Base-by-base conservation (phyloP, 208 protist genomes). In the Wallacemonas sp. region DNA sequence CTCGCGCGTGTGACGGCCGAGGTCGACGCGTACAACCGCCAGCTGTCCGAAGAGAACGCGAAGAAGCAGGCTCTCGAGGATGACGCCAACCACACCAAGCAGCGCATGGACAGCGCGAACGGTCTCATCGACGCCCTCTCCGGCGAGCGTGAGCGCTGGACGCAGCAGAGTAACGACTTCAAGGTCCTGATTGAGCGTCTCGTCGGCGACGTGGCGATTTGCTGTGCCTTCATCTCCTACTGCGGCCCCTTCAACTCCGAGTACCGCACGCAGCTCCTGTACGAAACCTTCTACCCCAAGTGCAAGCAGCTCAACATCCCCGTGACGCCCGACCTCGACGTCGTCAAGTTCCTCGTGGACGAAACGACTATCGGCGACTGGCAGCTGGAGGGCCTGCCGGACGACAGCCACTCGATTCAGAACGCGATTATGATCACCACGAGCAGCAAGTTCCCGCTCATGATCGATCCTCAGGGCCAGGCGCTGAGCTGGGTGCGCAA, bases 391-490 rank as follows among this genome's bases (percentile, higher is more conserved):
- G 97, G 97, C 17, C 83, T 99, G 27, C 98, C 98, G 41, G 97
- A 95, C 19, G 98, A 99, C 83, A 97, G 98, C 70, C 97, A 99
- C 76, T 99, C 98, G 17, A 90, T 99, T 16, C 97, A 99, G 85
- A 99, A 99, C 81, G 98, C 96, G 55, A 99, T 99, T 72, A 98
- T 99, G 85, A 97, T 99, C 67, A 99, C 97, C 32, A 92, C 92
- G 30, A 96, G 88, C 83, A 79, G 72, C 62, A 96, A 98, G 74
- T 99, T 93, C 75, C 97, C 98, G 55, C 83, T 99, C 26, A 90
- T 99, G 82, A 98, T 99, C 56, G 98, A 99, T 65, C 98, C 98
- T 27, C 98, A 99, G 78, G 97, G 96, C 26, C 98, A 99, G 88
- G 98, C 96, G 33, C 83, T 98, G 56, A 85, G 83, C 48, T 99